phyloP scores from a whole-genome alignment of 2,329 filamentous ascomycete species.

The Thyridium curvatum region DNA sequence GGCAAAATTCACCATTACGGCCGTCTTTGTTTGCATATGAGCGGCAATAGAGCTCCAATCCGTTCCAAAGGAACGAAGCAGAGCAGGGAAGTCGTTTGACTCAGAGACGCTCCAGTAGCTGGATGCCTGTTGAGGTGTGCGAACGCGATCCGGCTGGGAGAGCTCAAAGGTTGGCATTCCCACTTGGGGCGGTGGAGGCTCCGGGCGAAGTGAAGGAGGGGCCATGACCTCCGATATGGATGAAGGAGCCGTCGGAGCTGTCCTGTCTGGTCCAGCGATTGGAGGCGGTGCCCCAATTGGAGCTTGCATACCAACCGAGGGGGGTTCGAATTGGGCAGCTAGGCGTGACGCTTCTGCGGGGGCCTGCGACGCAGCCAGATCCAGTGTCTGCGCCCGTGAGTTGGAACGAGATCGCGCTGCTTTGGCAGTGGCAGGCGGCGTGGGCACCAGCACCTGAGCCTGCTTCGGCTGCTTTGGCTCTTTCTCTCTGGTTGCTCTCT shows the following conservation, averaged over 20 bases:
- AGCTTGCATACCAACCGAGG: slow-evolving; percentile 32
- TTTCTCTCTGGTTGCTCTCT: slow-evolving; percentile 34
- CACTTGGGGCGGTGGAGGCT: slow-evolving; percentile 42
- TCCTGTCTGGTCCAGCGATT: slow-evolving; percentile 24
- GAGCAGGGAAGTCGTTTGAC: slow-evolving; percentile 66
- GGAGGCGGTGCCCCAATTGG: slow-evolving; percentile 27
- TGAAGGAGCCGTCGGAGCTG: slow-evolving; percentile 23
- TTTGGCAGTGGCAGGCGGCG: slow-evolving; percentile 33
- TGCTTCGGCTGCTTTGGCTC: slow-evolving; percentile 23
- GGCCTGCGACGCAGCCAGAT: slow-evolving; percentile 17
- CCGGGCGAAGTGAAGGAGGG: slow-evolving; percentile 49
- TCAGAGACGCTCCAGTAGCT: slow-evolving; percentile 88
- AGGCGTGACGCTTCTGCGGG: slow-evolving; percentile 29
- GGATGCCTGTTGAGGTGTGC: slow-evolving; percentile 53
- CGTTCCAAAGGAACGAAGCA: slow-evolving; percentile 69
- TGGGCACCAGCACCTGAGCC: slow-evolving; percentile 39
- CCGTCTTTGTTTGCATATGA: slow-evolving; percentile 78
- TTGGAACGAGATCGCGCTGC: slow-evolving; percentile 46
- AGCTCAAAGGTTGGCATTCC: slow-evolving; percentile 47
- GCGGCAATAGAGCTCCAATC: slow-evolving; percentile 71
- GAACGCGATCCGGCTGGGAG: slow-evolving; percentile 37
- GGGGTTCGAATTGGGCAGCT: slow-evolving; percentile 36
- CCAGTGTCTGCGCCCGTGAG: slow-evolving; percentile 32
- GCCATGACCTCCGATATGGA: slow-evolving; percentile 49
- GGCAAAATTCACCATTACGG: slow-evolving; percentile 61